Percentiles rank a stretch among this genome's conserved stretches.
These are phyloP conservation scores for Zychaea mexicana DNA, from an alignment of 371 early-diverging fungal genomes.

Conservation along the genomic window DNA sequence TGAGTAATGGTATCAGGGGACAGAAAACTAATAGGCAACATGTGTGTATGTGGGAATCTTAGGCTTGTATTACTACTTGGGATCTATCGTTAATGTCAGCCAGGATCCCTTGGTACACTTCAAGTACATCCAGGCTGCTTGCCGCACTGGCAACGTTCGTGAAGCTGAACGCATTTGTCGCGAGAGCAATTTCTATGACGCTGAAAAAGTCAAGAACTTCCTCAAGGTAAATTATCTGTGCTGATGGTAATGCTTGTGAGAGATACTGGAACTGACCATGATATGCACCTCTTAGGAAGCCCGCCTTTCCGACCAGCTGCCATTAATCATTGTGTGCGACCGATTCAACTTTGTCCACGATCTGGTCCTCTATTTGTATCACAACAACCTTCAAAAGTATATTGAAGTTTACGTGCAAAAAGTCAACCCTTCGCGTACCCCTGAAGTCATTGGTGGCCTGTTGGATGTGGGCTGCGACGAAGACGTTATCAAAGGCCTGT, in stretches of 20 bases:
- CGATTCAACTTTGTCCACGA: constrained; percentile 97
- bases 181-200: constrained; percentile 94
- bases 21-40: not conserved
- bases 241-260: no score
- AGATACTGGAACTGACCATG: not conserved
- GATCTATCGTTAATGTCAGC: constrained; percentile 92
- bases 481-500: constrained; percentile 84
- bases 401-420: constrained; percentile 98
- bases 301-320: constrained; percentile 92
- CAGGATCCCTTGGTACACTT: constrained; percentile 95
- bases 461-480: constrained; percentile 98
- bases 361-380: constrained; percentile 92
- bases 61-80: constrained; percentile 90
- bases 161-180: constrained; percentile 98
- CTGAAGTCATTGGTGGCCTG: constrained; percentile 95
- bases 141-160: constrained; percentile 91
- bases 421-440: constrained; percentile 93
- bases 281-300: constrained; percentile 68
- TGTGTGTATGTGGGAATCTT: not conserved
- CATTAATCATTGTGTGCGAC: constrained; percentile 97
- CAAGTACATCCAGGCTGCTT: constrained; percentile 97
- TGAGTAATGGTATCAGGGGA: constrained; percentile 17
- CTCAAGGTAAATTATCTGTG: constrained; percentile 61
- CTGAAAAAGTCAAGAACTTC: constrained; percentile 97
- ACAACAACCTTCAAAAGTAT: constrained; percentile 90